Conservation (phyloP, 208 protist genomes). For the Trypanosoma cruzi region DNA sequence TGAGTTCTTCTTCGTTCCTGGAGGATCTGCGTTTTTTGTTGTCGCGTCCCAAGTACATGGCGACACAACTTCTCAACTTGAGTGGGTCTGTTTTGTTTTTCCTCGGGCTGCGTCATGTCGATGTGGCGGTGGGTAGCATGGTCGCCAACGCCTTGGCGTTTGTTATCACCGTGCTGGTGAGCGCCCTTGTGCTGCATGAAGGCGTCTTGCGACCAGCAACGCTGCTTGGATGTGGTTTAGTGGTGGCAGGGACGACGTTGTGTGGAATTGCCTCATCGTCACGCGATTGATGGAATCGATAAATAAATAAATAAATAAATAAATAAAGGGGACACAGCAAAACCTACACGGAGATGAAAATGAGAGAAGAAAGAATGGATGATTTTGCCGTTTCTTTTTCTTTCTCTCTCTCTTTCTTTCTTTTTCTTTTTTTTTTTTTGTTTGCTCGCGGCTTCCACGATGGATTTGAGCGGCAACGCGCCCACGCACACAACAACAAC, state of each 20-base stretch:
- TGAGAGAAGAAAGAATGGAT: no score
- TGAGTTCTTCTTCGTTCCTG: constrained; percentile 43
- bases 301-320: no score
- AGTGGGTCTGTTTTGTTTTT: constrained; percentile 81
- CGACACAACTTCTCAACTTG: constrained; percentile 67
- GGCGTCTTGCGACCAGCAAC: constrained; percentile 47
- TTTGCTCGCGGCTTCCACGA: constrained; percentile 3
- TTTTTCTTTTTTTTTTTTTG: neutral
- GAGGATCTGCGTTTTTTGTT: constrained; percentile 70
- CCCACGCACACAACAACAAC: neutral
- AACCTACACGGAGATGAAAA: no score
- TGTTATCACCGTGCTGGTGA: constrained; percentile 80
- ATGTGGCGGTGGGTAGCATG: constrained; percentile 83
- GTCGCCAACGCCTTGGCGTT: constrained; percentile 85
- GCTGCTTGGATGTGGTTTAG: constrained; percentile 49
- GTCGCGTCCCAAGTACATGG: constrained; percentile 69
- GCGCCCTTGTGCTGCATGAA: constrained; percentile 68
- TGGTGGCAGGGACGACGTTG: constrained; percentile 71
- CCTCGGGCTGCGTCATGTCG: constrained; percentile 64
- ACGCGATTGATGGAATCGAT: neutral
- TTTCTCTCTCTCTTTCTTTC: constrained; percentile 9
- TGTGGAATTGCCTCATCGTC: constrained; percentile 57
- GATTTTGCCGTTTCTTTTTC: constrained; percentile 6
- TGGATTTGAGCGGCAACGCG: neutral
- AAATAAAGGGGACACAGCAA: no score